Conservation (phyloP, 1,284 basidiomycete species). For the Moesziomyces sp. region DNA sequence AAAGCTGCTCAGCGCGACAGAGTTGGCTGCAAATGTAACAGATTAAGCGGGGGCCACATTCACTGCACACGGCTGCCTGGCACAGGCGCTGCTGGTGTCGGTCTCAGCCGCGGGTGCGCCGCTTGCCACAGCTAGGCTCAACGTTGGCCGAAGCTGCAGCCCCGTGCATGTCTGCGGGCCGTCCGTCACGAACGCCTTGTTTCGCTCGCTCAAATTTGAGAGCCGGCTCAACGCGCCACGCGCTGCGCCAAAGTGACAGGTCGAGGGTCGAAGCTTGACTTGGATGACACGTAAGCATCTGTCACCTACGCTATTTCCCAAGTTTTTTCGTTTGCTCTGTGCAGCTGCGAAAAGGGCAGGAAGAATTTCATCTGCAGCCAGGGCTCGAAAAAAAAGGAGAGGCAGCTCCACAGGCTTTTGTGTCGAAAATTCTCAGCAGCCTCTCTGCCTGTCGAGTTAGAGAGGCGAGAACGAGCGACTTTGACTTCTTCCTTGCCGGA, state of each 20-base stretch:
- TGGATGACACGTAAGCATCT: slow-evolving; percentile 19
- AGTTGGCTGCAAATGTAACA: no score
- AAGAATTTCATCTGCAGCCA: slow-evolving; percentile 22
- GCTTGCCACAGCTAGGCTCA: not conserved
- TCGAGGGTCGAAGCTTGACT: slow-evolving; percentile 4
- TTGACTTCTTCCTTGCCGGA: no score
- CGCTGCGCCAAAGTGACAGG: slow-evolving; percentile 1
- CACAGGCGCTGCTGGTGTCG: slow-evolving; percentile 10
- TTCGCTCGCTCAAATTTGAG: no score
- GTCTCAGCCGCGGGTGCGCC: slow-evolving; percentile 34
- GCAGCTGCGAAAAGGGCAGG: slow-evolving; percentile 8
- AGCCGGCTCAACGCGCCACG: not conserved
- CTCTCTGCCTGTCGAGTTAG: not conserved
- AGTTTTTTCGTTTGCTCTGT: not conserved
- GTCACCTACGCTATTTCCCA: slow-evolving; percentile 1
- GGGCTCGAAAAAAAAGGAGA: slow-evolving; percentile 18
- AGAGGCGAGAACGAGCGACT: no score
- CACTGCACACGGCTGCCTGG: no score
- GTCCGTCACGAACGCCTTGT: not conserved
- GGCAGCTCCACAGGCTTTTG: slow-evolving; percentile 21
- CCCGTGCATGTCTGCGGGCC: slow-evolving; percentile 1
- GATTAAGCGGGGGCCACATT: no score
- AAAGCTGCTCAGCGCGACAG: no score
- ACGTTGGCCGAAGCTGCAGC: slow-evolving; percentile 5
- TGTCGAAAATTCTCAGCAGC: slow-evolving; percentile 4